Conservation (phyloP, 352 stramenopile species). For the Peronosclerospora sorghi region DNA sequence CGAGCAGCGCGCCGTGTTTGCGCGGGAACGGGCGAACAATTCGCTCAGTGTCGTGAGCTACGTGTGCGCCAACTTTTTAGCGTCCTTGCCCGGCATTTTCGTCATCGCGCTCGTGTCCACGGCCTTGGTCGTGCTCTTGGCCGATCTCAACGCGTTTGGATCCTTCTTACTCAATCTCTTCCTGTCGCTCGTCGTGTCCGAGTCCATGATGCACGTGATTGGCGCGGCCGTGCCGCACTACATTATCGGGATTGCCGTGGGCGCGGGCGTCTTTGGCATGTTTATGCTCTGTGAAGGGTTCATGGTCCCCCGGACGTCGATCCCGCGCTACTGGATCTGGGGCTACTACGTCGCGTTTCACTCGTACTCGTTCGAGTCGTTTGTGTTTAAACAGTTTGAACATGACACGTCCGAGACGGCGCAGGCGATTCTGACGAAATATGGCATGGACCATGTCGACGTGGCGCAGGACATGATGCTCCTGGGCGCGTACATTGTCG, state of each 20-base stretch:
- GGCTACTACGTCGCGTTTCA: conserved; percentile 80
- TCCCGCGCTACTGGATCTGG: conserved; percentile 67
- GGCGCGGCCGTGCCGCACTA: conserved; percentile 60
- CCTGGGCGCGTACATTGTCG: conserved; percentile 21
- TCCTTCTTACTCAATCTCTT: conserved; percentile 60
- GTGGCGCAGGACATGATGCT: conserved; percentile 33
- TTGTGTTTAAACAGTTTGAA: conserved; percentile 70
- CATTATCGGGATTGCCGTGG: conserved; percentile 72
- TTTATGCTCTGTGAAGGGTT: conserved; percentile 78
- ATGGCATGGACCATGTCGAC: conserved; percentile 38
- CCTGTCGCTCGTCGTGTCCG: conserved; percentile 54
- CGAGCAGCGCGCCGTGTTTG: conserved; percentile 61
- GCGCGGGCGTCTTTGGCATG: conserved; percentile 61
- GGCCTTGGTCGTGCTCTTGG: conserved; percentile 35
- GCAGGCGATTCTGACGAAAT: conserved; percentile 10
- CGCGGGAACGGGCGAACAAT: conserved; percentile 51
- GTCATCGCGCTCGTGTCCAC: conserved; percentile 54
- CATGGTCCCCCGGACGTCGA: conserved; percentile 44
- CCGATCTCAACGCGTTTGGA: conserved; percentile 42
- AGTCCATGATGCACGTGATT: conserved; percentile 75
- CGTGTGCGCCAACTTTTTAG: conserved; percentile 59
- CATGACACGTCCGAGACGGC: conserved; percentile 11
- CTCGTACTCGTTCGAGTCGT: conserved; percentile 70
- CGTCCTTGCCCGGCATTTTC: conserved; percentile 47
- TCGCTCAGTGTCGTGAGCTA: conserved; percentile 68